Conservation (phyloP, 108 stramenopile genomes). For the Epipyxis sp. region DNA sequence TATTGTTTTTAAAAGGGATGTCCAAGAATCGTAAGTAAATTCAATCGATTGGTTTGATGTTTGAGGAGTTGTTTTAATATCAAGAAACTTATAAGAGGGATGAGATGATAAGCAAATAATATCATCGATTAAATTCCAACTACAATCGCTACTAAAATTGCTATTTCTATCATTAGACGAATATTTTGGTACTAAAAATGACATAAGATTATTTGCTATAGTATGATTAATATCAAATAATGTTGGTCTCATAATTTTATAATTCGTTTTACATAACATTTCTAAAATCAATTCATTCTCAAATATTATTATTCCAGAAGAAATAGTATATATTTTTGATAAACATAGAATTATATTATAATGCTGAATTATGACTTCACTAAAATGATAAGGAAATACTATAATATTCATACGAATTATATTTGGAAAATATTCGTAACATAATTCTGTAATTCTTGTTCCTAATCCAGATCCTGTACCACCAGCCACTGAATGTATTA, state of each 20-base stretch:
- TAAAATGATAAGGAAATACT: conserved; percentile 44
- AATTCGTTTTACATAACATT: neutral
- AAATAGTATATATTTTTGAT: neutral
- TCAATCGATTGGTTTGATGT: conserved; percentile 7
- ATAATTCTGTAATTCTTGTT: conserved; percentile 39
- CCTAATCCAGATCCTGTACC: conserved; percentile 49
- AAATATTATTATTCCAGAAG: neutral
- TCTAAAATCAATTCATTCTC: conserved; percentile 24
- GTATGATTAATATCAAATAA: conserved; percentile 9
- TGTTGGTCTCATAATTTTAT: neutral
- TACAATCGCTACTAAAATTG: neutral
- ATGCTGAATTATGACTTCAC: conserved; percentile 50
- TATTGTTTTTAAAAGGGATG: conserved; percentile 10
- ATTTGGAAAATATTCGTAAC: conserved; percentile 34
- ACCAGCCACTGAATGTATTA: conserved; percentile 43
- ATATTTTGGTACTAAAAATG: conserved; percentile 18
- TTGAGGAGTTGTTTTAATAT: conserved; percentile 25
- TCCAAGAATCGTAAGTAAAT: conserved; percentile 21
- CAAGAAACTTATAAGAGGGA: conserved; percentile 15
- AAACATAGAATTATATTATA: conserved; percentile 45
- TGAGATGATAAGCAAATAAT: neutral
- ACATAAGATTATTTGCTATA: neutral
- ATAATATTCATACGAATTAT: conserved; percentile 37
- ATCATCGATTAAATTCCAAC: neutral
- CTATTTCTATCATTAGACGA: neutral